Evolutionary conservation across 116 monocot genomes (phyloP).

Genomic region (Cymodocea nodosa): DNA sequence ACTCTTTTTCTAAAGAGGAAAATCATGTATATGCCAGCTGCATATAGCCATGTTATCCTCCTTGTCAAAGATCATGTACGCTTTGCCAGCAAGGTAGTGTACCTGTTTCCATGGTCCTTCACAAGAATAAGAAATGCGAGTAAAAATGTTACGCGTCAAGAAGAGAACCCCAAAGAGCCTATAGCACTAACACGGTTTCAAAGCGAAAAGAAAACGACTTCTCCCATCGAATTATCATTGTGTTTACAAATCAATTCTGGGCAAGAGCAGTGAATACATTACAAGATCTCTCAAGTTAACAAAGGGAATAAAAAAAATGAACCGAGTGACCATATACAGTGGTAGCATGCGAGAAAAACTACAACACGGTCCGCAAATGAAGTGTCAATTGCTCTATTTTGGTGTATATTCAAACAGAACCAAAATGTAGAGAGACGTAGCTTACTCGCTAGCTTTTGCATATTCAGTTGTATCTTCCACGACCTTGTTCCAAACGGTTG

Average conservation of each 20-base stretch:
- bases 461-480: constrained; percentile 58
- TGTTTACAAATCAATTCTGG: neutral
- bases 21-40: too few species aligned
- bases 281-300: neutral
- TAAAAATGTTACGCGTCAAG: neutral
- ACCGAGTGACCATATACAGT: neutral
- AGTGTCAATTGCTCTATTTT: too few species aligned
- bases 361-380: neutral
- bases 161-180: neutral
- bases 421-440: neutral
- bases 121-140: too few species aligned
- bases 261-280: neutral
- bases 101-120: too few species aligned
- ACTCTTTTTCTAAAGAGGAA: too few species aligned
- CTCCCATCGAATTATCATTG: neutral
- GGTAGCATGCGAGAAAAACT: neutral
- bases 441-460: constrained; percentile 7
- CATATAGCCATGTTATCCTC: too few species aligned
- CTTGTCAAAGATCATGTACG: too few species aligned
- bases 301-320: neutral
- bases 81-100: too few species aligned
- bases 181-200: neutral
- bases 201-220: neutral
- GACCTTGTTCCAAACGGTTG: constrained; percentile 52
- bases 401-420: neutral